These are phyloP conservation scores for Penicillium turbatum DNA, from an alignment of 495 filamentous ascomycete genomes.

Conservation along the genomic window DNA sequence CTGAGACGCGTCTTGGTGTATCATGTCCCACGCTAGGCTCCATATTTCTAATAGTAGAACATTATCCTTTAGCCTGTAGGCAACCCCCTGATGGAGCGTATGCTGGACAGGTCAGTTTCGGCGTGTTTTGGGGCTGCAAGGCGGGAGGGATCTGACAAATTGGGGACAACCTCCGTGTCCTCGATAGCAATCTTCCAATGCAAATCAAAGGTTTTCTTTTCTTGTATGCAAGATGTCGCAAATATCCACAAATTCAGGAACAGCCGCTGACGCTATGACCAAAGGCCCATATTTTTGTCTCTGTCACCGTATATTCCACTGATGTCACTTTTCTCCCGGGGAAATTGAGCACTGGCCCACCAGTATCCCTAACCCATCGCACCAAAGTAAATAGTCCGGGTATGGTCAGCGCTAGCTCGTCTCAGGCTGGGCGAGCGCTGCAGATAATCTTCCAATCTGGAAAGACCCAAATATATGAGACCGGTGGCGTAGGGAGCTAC, in stretches of 20 bases:
- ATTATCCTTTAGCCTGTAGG: neutral
- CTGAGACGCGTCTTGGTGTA: constrained; percentile 29
- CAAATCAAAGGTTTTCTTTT: too few species aligned
- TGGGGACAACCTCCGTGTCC: neutral
- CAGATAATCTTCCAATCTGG: neutral
- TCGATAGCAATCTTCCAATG: too few species aligned
- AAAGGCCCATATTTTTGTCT: constrained; percentile 5
- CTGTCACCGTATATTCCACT: constrained; percentile 5
- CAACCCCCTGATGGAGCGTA: constrained; percentile 8
- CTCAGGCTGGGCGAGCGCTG: constrained; percentile 4
- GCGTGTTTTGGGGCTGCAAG: neutral
- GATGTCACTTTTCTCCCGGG: constrained; percentile 26
- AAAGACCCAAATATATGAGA: neutral
- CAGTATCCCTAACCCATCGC: constrained; percentile 7
- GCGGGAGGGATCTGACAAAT: neutral
- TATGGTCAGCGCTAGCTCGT: constrained; percentile 15
- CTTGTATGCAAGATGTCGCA: too few species aligned
- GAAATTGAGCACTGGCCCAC: constrained; percentile 26
- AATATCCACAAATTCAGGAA: neutral
- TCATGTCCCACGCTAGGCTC: constrained; percentile 25
- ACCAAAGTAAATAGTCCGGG: constrained; percentile 18
- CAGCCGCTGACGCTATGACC: constrained; percentile 22
- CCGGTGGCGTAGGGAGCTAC: neutral
- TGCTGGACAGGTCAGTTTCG: neutral
- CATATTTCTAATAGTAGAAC: constrained; percentile 32